Evolutionary conservation across 1,284 basidiomycete species (phyloP).

Genomic region (Gymnopus androsaceus): DNA sequence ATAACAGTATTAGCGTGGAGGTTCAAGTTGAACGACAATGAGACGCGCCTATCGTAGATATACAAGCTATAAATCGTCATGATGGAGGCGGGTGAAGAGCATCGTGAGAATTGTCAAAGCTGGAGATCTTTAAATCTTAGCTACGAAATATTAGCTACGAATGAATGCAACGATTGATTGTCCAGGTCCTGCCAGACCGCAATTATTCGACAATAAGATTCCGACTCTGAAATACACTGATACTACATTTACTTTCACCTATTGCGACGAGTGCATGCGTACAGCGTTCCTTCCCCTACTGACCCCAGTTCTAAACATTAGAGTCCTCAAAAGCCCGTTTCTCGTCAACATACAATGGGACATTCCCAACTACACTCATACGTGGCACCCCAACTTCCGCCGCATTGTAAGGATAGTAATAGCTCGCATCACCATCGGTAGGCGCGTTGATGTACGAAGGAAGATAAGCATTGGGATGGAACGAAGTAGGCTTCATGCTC

Average conservation of each 20-base stretch:
- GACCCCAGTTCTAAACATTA: constrained; percentile 16
- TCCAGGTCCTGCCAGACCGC: too few relatives aligned
- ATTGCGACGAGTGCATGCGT: too few relatives aligned
- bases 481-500: constrained; percentile 33
- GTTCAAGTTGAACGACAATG: neutral
- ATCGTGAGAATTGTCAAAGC: neutral
- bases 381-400: constrained; percentile 26
- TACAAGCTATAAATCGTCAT: constrained; percentile 90
- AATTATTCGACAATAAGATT: too few relatives aligned
- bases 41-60: constrained; percentile 81
- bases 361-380: constrained; percentile 32
- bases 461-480: constrained; percentile 46
- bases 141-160: too few relatives aligned
- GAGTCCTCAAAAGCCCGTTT: constrained; percentile 33
- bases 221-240: too few relatives aligned
- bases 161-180: too few relatives aligned
- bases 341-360: constrained; percentile 31
- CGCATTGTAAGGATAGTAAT: constrained; percentile 31
- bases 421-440: constrained; percentile 23
- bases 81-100: constrained; percentile 18
- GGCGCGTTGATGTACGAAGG: constrained; percentile 39
- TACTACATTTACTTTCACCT: too few relatives aligned
- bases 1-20: neutral
- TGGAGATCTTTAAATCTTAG: too few relatives aligned
- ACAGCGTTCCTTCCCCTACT: neutral